Evolutionary conservation across 306 rosid genomes (phyloP), one percentile per base, ranked within the genome.

Genomic region (Sindora glabra): DNA sequence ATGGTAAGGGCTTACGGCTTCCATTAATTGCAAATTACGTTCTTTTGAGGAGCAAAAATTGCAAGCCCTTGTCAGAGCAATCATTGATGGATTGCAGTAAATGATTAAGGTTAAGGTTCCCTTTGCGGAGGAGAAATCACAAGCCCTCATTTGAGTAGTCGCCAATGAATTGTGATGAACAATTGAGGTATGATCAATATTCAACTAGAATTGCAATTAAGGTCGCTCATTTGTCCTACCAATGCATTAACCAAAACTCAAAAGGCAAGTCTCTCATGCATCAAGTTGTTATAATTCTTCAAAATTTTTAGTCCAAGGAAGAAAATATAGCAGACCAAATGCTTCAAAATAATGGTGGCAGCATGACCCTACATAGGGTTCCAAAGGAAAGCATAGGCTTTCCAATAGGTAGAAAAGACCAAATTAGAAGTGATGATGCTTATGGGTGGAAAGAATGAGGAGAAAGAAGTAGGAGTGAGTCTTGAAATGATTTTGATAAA

Each of bases 211-310:
- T 77, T 30, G 97, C 92, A 10, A 45, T 78, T 51, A 83, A 74
- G 70, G 95, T 84, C 9, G 95, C 95, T 14, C 84, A 71, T 53
- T 64, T 89, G 65, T 92, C 97, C 45, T 78, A 79, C 67, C 92
- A 75, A 48, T 89, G 97, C 75, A 89, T 89, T 56, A 83, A 95
- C 75, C 95, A 86, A 78, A 89, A 89, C 79, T 95, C 97, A 0
- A 89, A 89, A 67, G 95, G 89, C 21, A 79, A 95, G 62, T 95
- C 97, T 19, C 89, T 81, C 15, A 89, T 89, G 97, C 77, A 77
- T 58, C 83, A 89, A 51, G 95, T 89, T 49, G 97, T 89, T 46
- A 84, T 83, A 58, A 59, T 79, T 52, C 87, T 89, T 1, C 89
- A 81, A 56, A 67, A 75, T 45, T 73, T 71, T 40, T 92, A 89